These are phyloP conservation scores for Corymbia calophylla DNA, from an alignment of 441 rosid genomes.

Conservation along the genomic window DNA sequence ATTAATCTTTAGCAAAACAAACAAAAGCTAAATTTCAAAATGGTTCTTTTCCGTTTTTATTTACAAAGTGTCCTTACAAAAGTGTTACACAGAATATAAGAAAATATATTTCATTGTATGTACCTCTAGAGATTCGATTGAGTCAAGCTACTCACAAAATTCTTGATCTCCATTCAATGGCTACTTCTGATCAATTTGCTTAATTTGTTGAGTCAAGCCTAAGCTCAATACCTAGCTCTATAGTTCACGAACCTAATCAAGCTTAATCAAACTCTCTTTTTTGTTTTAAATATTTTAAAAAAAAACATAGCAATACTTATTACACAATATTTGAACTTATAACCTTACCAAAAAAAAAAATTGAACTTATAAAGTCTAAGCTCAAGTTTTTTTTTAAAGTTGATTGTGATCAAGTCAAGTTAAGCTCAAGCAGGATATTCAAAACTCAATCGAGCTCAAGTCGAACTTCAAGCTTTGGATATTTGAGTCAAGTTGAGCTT, in stretches of 20 bases:
- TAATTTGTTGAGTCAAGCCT: background rate
- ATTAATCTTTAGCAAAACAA: background rate
- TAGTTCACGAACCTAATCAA: background rate
- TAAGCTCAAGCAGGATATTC: rapidly evolving
- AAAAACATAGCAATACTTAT: background rate
- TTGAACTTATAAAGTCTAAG: background rate
- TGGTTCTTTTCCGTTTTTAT: background rate
- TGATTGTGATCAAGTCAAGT: background rate
- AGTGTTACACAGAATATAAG: background rate
- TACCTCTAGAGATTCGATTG: background rate
- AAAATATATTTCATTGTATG: too few relatives aligned
- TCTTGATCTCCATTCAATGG: rapidly evolving
- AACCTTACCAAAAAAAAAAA: too few relatives aligned
- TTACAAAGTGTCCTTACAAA: background rate
- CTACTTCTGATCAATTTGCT: background rate
- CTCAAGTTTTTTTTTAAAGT: background rate
- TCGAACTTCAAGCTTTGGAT: background rate
- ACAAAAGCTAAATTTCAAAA: too few relatives aligned
- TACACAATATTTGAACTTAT: background rate
- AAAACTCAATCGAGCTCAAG: background rate
- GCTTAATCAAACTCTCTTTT: background rate
- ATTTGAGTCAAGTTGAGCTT: background rate
- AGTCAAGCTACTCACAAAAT: background rate
- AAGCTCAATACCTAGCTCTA: background rate
- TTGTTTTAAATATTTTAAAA: background rate